A percentile compares a stretch with the other conserved stretches of the same genome.
Conservation (phyloP, 2,329 filamentous ascomycete genomes). For the Sporothrix inflata region DNA sequence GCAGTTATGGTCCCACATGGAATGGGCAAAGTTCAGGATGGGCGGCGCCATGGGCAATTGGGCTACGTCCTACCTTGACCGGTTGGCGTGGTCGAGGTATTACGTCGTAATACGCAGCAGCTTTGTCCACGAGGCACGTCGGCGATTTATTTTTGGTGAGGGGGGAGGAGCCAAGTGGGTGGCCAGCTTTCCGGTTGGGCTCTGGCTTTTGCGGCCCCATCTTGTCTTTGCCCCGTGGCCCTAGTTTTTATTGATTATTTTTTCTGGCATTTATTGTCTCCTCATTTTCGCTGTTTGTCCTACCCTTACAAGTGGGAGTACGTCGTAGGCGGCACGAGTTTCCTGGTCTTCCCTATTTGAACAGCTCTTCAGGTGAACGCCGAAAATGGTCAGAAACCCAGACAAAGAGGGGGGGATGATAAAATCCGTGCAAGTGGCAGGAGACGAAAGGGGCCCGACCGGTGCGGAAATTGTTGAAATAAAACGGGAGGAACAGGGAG, state of each 20-base stretch:
- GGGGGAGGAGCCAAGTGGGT: neutral
- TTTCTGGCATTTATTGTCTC: neutral
- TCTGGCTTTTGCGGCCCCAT: neutral
- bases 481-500: neutral
- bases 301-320: too few species aligned
- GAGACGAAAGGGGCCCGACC: too few species aligned
- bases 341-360: too few species aligned
- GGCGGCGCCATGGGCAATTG: neutral
- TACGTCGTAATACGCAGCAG: neutral
- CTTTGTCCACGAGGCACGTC: neutral
- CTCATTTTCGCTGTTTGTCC: too few species aligned
- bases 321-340: too few species aligned
- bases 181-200: neutral
- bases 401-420: neutral
- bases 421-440: too few species aligned
- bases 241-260: neutral
- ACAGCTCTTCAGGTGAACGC: too few species aligned
- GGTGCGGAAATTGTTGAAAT: neutral
- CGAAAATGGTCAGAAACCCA: neutral
- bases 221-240: neutral
- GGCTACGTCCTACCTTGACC: neutral
- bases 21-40: neutral
- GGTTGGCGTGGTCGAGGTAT: neutral
- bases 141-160: conserved; percentile 1
- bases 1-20: conserved; percentile 24